These are phyloP conservation scores for Phytophthora fragariaefolia DNA, from an alignment of 352 stramenopile species.

Conservation along the genomic window DNA sequence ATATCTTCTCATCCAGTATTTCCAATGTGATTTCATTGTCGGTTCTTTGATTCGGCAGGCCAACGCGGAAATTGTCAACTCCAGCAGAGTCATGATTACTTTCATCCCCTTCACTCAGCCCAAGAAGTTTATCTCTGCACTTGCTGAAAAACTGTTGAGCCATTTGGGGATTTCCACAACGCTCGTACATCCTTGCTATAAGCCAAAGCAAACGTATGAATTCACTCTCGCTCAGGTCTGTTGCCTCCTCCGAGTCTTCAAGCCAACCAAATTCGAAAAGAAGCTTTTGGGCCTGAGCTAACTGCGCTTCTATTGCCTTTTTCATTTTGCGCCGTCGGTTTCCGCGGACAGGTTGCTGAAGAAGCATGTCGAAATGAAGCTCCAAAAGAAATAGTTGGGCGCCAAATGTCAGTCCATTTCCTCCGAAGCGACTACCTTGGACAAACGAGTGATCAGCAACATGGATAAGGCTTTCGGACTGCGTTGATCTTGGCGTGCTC, in stretches of 20 bases:
- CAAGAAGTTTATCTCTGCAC: constrained; percentile 47
- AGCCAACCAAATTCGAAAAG: constrained; percentile 55
- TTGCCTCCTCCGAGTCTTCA: constrained; percentile 34
- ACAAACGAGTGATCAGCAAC: constrained; percentile 29
- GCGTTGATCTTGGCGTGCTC: constrained; percentile 8
- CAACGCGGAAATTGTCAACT: constrained; percentile 25
- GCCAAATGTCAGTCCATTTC: constrained; percentile 42
- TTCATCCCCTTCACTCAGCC: constrained; percentile 1
- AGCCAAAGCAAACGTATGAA: constrained; percentile 67
- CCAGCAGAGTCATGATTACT: neutral
- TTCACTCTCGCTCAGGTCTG: constrained; percentile 11
- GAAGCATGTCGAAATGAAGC: constrained; percentile 57
- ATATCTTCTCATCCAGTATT: constrained; percentile 59
- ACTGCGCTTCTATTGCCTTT: constrained; percentile 31
- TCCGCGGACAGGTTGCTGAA: constrained; percentile 35
- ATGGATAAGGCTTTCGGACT: constrained; percentile 14
- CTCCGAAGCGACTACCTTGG: constrained; percentile 33
- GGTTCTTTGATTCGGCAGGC: constrained; percentile 55
- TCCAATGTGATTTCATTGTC: constrained; percentile 43
- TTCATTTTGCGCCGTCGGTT: constrained; percentile 34
- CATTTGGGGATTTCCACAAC: constrained; percentile 43
- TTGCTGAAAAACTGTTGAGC: constrained; percentile 67
- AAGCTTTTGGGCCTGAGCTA: constrained; percentile 43
- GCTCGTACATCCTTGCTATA: constrained; percentile 56
- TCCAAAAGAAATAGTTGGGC: constrained; percentile 68